Percentiles rank a stretch among this genome's conserved stretches.
Evolutionary conservation across 176 grass and related monocot genomes (phyloP).

Genomic region (Poa annua): DNA sequence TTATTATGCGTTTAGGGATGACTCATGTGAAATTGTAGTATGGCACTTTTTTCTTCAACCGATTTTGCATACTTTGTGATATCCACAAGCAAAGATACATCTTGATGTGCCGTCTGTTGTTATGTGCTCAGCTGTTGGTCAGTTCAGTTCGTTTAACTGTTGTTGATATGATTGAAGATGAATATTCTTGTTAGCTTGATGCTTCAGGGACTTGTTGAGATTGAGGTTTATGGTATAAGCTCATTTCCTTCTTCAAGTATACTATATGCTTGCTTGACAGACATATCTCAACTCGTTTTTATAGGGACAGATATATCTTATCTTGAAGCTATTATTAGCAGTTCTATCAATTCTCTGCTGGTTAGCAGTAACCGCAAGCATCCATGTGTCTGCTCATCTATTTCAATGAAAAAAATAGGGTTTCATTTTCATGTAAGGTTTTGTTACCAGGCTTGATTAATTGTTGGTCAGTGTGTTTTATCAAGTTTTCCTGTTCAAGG

Average conservation of each 20-base stretch:
- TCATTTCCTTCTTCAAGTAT: conserved; percentile 28
- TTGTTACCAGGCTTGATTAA: conserved; percentile 27
- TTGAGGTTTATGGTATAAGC: neutral
- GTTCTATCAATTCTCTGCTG: neutral
- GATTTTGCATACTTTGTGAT: conserved; percentile 62
- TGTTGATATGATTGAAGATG: conserved; percentile 46
- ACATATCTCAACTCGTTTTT: neutral
- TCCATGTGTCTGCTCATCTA: neutral
- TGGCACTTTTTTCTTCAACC: conserved; percentile 57
- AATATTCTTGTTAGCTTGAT: conserved; percentile 26
- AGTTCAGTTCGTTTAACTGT: neutral
- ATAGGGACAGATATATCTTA: neutral
- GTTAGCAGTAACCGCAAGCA: neutral
- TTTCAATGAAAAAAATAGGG: neutral
- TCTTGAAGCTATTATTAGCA: neutral
- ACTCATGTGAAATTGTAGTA: conserved; percentile 63
- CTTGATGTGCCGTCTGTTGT: conserved; percentile 17
- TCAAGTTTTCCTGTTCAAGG: neutral
- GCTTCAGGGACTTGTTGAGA: neutral
- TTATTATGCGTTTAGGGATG: conserved; percentile 58
- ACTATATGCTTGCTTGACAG: conserved; percentile 22
- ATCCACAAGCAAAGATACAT: conserved; percentile 52
- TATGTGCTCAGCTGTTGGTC: conserved; percentile 21
- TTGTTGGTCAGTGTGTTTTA: neutral
- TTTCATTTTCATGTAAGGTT: neutral